These are phyloP conservation scores for Corinectria fuckeliana DNA, from an alignment of 2,329 filamentous ascomycete genomes.

Conservation along the genomic window DNA sequence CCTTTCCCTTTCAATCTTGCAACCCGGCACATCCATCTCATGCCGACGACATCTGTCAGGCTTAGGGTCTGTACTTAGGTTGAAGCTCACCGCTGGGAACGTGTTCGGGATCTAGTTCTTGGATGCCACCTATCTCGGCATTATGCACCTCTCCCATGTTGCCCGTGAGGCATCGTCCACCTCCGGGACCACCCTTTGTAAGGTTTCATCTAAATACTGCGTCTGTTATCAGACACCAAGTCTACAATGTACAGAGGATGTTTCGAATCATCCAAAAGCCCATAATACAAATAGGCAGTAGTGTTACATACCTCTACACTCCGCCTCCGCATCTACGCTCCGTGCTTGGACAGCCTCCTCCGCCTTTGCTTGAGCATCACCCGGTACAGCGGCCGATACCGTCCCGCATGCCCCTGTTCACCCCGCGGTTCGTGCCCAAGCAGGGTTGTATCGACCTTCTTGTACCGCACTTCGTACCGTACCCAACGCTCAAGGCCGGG, in stretches of 20 bases:
- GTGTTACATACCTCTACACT: constrained; percentile 14
- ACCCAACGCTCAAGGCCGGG: constrained; percentile 57
- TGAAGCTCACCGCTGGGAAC: neutral
- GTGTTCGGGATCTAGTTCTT: neutral
- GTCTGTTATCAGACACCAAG: neutral
- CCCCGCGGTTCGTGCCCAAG: constrained; percentile 39
- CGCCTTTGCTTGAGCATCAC: constrained; percentile 21
- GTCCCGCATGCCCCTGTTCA: constrained; percentile 9
- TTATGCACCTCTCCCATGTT: too few relatives aligned
- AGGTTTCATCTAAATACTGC: neutral
- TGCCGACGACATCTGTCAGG: neutral
- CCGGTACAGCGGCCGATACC: constrained; percentile 20
- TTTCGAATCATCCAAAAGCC: neutral
- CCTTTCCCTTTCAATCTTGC: neutral
- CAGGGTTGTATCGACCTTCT: constrained; percentile 53
- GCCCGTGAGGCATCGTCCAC: neutral
- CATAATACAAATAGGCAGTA: neutral
- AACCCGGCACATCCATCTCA: neutral
- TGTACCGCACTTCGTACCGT: constrained; percentile 57
- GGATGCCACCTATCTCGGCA: too few relatives aligned
- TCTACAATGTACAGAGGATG: constrained; percentile 7
- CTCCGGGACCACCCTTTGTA: neutral
- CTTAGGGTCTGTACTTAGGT: neutral
- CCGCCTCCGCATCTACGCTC: constrained; percentile 12
- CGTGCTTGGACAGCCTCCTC: constrained; percentile 25